Evolutionary conservation across 139 green algal species (phyloP), one percentile per base, ranked within the genome.

Genomic region (Parachlorella kessleri): DNA sequence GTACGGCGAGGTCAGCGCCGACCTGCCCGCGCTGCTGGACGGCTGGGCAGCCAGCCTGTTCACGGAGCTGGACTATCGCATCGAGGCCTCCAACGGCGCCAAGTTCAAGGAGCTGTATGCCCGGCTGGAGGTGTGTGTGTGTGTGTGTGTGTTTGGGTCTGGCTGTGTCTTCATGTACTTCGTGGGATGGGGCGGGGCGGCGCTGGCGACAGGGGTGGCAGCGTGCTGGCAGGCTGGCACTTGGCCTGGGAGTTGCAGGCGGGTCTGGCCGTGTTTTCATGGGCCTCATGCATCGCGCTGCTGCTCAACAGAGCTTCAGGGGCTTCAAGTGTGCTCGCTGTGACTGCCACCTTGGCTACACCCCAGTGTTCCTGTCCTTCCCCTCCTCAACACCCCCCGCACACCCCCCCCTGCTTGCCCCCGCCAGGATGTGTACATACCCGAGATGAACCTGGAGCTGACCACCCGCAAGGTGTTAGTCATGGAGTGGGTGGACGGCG

Each of bases 401-500:
- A 23, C 59, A 3, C 59, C 59, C 59, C 24, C 59, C 59, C 59
- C 68, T n/a, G 35, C 79, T 76, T 9, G 26, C 79, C 37, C 82
- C 90, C n/a, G 76, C 55, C 74, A 86, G 79, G 83, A 81, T 3
- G 82, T 94, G 6, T 93, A 87, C 76, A 84, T 92, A 42, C 90
- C 90, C 2, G 40, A 83, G 36, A 91, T 91, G 88, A 59, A 79
- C 68, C 38, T 68, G 26, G 83, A 85, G 8, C 37, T 91, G 30
- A 88, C 85, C 32, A 91, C 90, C 0, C 78, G 72, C 38, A 75
- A 86, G 26, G 89, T 97, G 35, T 81, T 98, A 40, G 89, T 94
- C 2, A 98, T 97, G 94, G 94, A 98, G 84, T 98, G 94, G 94
- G 87, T 98, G 40, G 88, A 98, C 2, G 94, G 94, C 37, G 83